Percentiles rank a stretch among this genome's conserved stretches.
Evolutionary conservation across 2,329 filamentous ascomycete genomes (phyloP).

Genomic region (Phyllosticta citrichinensis): DNA sequence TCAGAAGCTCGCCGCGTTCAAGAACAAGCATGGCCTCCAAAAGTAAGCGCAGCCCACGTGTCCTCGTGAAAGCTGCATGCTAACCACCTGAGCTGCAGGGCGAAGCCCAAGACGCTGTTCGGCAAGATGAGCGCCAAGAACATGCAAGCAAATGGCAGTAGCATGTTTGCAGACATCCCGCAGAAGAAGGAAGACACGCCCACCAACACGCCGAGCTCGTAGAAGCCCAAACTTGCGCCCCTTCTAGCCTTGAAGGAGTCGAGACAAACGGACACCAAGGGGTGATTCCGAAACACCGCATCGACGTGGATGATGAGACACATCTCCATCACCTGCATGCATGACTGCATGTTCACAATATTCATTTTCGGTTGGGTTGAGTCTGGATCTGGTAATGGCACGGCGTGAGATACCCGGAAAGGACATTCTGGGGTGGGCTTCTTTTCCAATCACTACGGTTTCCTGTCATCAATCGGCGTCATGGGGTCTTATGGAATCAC

Average conservation of each 20-base stretch:
- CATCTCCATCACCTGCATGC: not conserved
- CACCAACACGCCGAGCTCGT: not conserved
- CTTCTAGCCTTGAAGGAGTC: not conserved
- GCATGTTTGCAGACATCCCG: constrained; percentile 28
- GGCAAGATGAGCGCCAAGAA: constrained; percentile 32
- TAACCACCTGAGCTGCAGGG: constrained; percentile 14
- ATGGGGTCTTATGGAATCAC: not conserved
- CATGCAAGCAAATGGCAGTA: constrained; percentile 21
- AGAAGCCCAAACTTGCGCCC: not conserved
- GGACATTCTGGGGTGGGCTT: constrained; percentile 8
- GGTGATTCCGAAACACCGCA: not conserved
- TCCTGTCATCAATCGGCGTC: not conserved
- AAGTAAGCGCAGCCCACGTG: constrained; percentile 30
- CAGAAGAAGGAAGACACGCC: not conserved
- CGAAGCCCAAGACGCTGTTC: constrained; percentile 32
- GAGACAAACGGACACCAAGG: not conserved
- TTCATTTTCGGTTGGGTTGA: not conserved
- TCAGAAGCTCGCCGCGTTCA: constrained; percentile 70
- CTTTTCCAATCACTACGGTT: constrained; percentile 4
- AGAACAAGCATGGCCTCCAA: constrained; percentile 72
- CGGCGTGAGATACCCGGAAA: constrained; percentile 11
- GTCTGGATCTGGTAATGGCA: constrained; percentile 7
- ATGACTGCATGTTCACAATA: not conserved
- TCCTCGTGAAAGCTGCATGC: not conserved
- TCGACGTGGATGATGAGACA: not conserved